A percentile compares a stretch with the other conserved stretches of the same genome.
These are phyloP conservation scores for Asclepias syriaca DNA, from an alignment of 257 asterid genomes.

Conservation along the genomic window DNA sequence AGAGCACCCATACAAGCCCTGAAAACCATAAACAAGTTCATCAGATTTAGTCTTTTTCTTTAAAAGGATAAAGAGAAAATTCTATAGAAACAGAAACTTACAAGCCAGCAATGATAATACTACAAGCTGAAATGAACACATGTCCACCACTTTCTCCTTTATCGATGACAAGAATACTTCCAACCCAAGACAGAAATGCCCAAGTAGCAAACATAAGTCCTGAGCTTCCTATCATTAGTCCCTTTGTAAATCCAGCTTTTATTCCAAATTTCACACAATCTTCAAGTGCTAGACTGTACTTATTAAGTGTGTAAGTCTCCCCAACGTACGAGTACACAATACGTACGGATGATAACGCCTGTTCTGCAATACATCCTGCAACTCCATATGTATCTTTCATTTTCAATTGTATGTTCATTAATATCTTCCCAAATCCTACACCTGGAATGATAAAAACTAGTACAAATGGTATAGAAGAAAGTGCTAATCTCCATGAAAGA, in stretches of 20 bases:
- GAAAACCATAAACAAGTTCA: constrained; percentile 10
- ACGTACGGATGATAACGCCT: constrained; percentile 59
- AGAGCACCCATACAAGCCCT: constrained; percentile 67
- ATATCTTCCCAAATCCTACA: constrained; percentile 51
- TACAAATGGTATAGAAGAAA: constrained; percentile 62
- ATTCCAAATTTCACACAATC: constrained; percentile 50
- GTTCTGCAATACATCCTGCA: constrained; percentile 67
- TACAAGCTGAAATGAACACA: constrained; percentile 49
- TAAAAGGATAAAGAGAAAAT: not conserved
- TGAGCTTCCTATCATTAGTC: constrained; percentile 77
- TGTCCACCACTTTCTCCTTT: constrained; percentile 64
- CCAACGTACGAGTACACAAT: constrained; percentile 77
- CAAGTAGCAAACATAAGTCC: constrained; percentile 59
- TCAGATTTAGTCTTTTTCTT: not conserved
- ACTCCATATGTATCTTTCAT: constrained; percentile 48
- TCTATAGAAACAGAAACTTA: constrained; percentile 24
- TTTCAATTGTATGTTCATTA: constrained; percentile 47
- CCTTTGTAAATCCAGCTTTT: constrained; percentile 61
- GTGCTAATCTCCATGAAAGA: constrained; percentile 74
- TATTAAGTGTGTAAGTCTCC: constrained; percentile 44
- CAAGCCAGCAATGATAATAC: constrained; percentile 63
- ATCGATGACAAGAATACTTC: constrained; percentile 55
- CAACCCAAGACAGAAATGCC: constrained; percentile 80
- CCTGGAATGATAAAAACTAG: constrained; percentile 58
- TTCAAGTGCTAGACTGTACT: constrained; percentile 51